Percentiles rank a stretch among this genome's conserved stretches.
phyloP scores from a whole-genome alignment of 805 yeast genomes.

The Scheffersomyces spartinae region DNA sequence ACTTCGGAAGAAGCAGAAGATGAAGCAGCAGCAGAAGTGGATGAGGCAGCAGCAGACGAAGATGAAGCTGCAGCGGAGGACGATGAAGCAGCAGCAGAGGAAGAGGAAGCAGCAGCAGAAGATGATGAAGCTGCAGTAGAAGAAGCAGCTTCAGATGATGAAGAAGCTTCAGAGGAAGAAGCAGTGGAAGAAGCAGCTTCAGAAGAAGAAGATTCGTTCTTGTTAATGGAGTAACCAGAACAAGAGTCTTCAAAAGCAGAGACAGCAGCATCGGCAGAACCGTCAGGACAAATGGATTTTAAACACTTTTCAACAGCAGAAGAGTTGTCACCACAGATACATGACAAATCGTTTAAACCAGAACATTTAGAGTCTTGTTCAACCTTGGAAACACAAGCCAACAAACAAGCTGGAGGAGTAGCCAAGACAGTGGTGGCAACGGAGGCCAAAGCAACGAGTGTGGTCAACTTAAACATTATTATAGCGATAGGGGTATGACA shows the following conservation, averaged over 20 bases:
- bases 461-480: slow-evolving; percentile 12
- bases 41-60: slow-evolving; percentile 10
- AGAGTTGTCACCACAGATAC: slow-evolving; percentile 55
- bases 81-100: slow-evolving; percentile 6
- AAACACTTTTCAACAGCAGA: slow-evolving; percentile 50
- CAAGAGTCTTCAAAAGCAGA: slow-evolving; percentile 46
- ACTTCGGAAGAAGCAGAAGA: slow-evolving; percentile 11
- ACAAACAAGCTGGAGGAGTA: slow-evolving; percentile 84
- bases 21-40: slow-evolving; percentile 9
- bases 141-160: slow-evolving; percentile 19
- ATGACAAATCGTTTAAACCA: slow-evolving; percentile 50
- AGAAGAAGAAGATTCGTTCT: slow-evolving; percentile 13
- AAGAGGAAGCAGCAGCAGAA: slow-evolving; percentile 12
- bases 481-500: too few species aligned
- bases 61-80: slow-evolving; percentile 12
- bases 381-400: slow-evolving; percentile 78
- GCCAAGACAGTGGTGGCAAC: slow-evolving; percentile 39
- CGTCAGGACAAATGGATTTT: slow-evolving; percentile 56
- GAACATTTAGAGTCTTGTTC: slow-evolving; percentile 44
- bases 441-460: slow-evolving; percentile 24
- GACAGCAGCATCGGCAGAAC: slow-evolving; percentile 45
- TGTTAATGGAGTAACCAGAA: slow-evolving; percentile 29
- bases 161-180: slow-evolving; percentile 16
- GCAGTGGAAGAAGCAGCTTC: slow-evolving; percentile 18
- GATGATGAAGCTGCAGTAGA: slow-evolving; percentile 16